Evolutionary conservation across 1,139 yeast species (phyloP).

Genomic region (Citeromyces hawaiiensis): DNA sequence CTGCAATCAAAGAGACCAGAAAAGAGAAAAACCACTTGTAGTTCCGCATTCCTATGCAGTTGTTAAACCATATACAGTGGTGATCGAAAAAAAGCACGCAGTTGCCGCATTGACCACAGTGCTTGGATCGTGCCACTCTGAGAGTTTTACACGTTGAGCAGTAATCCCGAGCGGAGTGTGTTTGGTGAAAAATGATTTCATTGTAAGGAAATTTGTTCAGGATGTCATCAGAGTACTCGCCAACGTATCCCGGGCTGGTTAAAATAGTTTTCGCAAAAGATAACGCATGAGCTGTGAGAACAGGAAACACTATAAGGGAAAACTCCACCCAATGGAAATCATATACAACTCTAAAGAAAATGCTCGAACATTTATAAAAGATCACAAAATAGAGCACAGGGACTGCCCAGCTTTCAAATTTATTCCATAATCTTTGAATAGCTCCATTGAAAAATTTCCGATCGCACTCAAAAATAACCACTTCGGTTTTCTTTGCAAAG

Average conservation of each 20-base stretch:
- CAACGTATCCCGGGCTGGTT: constrained; percentile 41
- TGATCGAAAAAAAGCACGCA: constrained; percentile 74
- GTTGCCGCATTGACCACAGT: constrained; percentile 59
- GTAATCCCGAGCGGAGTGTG: constrained; percentile 10
- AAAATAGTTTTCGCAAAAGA: constrained; percentile 32
- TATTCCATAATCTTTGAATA: constrained; percentile 3
- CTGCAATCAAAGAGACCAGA: constrained; percentile 37
- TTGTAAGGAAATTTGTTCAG: constrained; percentile 29
- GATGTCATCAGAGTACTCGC: constrained; percentile 7
- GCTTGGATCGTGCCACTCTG: constrained; percentile 85
- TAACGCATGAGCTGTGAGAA: constrained; percentile 20
- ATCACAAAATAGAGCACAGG: constrained; percentile 35
- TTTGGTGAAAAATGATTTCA: constrained; percentile 32
- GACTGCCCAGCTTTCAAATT: constrained; percentile 24
- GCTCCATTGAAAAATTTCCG: constrained; percentile 7
- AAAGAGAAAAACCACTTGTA: constrained; percentile 59
- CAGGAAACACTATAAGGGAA: constrained; percentile 18
- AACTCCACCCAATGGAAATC: constrained; percentile 4
- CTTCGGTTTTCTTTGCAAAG: constrained; percentile 4
- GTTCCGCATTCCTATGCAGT: constrained; percentile 74
- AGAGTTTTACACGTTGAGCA: constrained; percentile 49
- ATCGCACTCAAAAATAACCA: constrained; percentile 8
- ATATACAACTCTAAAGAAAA: constrained; percentile 30
- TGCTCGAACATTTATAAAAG: constrained; percentile 28
- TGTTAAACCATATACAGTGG: constrained; percentile 92